phyloP scores from a whole-genome alignment of 2,329 filamentous ascomycete species.

The Hirsutella thompsonii region DNA sequence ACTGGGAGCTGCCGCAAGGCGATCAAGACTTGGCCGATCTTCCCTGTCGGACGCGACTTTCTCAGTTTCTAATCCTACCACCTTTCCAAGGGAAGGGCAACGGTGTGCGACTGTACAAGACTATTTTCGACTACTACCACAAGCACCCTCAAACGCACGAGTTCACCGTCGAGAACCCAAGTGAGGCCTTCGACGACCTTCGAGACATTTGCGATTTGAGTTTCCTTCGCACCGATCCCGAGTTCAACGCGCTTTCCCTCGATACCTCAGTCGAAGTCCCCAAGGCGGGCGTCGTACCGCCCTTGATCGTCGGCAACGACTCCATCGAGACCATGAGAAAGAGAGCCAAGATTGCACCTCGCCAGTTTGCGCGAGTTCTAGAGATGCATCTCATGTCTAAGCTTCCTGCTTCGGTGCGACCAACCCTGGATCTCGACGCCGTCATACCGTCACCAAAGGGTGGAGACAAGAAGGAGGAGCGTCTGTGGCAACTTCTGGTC shows the following conservation, averaged over 20 bases:
- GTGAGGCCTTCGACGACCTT: constrained; percentile 70
- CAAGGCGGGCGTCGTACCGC: constrained; percentile 30
- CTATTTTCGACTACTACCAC: constrained; percentile 60
- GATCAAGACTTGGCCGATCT: constrained; percentile 44
- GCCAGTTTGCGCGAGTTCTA: constrained; percentile 63
- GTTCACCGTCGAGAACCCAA: constrained; percentile 89
- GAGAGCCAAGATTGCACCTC: constrained; percentile 56
- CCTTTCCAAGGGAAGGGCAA: constrained; percentile 74
- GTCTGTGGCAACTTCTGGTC: constrained; percentile 61
- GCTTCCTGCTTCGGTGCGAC: constrained; percentile 43
- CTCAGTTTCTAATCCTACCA: constrained; percentile 85
- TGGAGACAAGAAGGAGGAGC: constrained; percentile 48
- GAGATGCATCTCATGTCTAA: constrained; percentile 63
- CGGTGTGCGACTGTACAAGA: constrained; percentile 67
- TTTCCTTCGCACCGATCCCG: constrained; percentile 45
- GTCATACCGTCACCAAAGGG: constrained; percentile 31
- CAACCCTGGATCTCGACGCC: constrained; percentile 30
- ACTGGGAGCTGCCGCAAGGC: constrained; percentile 31
- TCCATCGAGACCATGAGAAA: constrained; percentile 43
- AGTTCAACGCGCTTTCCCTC: constrained; percentile 43
- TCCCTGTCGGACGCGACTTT: constrained; percentile 71
- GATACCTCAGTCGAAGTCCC: constrained; percentile 38
- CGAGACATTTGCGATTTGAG: constrained; percentile 62
- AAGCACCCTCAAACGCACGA: constrained; percentile 59
- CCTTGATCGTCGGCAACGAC: constrained; percentile 43